phyloP scores from a whole-genome alignment of 1,284 basidiomycete genomes.

The Cryptococcus deneoformans region DNA sequence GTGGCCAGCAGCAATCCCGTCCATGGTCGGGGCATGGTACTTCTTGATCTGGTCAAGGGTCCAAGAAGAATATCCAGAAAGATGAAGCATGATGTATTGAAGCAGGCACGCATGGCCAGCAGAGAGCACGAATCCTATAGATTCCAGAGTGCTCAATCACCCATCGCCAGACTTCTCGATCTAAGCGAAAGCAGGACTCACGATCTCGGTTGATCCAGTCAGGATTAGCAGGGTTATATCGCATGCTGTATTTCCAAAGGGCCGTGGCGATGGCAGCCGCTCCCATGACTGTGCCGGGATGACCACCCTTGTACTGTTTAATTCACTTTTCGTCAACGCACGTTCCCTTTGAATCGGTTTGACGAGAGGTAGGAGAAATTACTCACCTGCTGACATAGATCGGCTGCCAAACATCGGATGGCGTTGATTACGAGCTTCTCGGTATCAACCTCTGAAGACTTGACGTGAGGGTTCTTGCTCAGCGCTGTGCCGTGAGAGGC shows the following conservation, averaged over 20 bases:
- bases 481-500: slow-evolving; percentile 7
- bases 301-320: too few species aligned
- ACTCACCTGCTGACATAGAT: slow-evolving; percentile 42
- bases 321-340: slow-evolving; percentile 2
- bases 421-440: slow-evolving; percentile 43
- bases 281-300: too few species aligned
- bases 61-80: slow-evolving; percentile 38
- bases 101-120: slow-evolving; percentile 39
- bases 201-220: too few species aligned
- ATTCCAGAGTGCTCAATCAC: too few species aligned
- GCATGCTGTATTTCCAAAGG: too few species aligned
- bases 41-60: slow-evolving; percentile 33
- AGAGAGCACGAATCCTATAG: slow-evolving; percentile 35
- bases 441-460: slow-evolving; percentile 15
- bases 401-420: slow-evolving; percentile 45
- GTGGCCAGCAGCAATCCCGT: slow-evolving; percentile 23
- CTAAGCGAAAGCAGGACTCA: too few species aligned
- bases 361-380: background rate
- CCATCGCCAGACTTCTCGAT: too few species aligned
- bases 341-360: background rate
- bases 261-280: too few species aligned
- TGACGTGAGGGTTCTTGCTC: slow-evolving; percentile 11
- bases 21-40: background rate
- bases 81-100: slow-evolving; percentile 47
- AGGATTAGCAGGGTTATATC: too few species aligned